phyloP scores from a whole-genome alignment of 1,284 basidiomycete genomes.

The Moesziomyces antarcticus region DNA sequence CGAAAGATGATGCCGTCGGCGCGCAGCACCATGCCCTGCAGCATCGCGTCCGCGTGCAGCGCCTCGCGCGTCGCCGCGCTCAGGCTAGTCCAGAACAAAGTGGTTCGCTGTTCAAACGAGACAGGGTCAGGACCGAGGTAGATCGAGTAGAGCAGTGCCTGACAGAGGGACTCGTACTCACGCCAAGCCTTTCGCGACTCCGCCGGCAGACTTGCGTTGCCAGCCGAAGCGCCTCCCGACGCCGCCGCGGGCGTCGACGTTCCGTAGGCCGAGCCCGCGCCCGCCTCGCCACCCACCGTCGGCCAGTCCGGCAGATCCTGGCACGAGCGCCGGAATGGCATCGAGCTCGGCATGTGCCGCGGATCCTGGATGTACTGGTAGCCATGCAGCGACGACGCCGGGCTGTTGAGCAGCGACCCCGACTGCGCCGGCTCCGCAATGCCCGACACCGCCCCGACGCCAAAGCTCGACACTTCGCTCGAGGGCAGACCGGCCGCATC shows the following conservation, averaged over 20 bases:
- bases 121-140: slow-evolving; percentile 30
- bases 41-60: slow-evolving; percentile 14
- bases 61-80: slow-evolving; percentile 10
- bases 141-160: slow-evolving; percentile 24
- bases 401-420: slow-evolving; percentile 43
- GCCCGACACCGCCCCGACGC: slow-evolving; percentile 10
- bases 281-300: slow-evolving; percentile 4
- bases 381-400: slow-evolving; percentile 40
- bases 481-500: slow-evolving; percentile 16
- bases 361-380: slow-evolving; percentile 31
- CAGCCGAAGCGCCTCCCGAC: slow-evolving; percentile 5
- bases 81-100: slow-evolving; percentile 33
- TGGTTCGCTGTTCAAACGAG: slow-evolving; percentile 34
- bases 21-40: slow-evolving; percentile 18
- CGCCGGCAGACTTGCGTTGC: slow-evolving; percentile 4
- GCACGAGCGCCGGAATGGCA: slow-evolving; percentile 29
- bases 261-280: not conserved
- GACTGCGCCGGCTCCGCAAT: slow-evolving; percentile 26
- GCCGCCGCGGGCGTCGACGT: slow-evolving; percentile 5
- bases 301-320: slow-evolving; percentile 42
- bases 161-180: slow-evolving; percentile 40
- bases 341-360: slow-evolving; percentile 29
- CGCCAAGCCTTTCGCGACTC: slow-evolving; percentile 40
- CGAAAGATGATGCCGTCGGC: slow-evolving; percentile 33
- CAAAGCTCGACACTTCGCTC: slow-evolving; percentile 21